Base-by-base conservation (phyloP, 306 rosid species). In the Macrotyloma uniflorum region DNA sequence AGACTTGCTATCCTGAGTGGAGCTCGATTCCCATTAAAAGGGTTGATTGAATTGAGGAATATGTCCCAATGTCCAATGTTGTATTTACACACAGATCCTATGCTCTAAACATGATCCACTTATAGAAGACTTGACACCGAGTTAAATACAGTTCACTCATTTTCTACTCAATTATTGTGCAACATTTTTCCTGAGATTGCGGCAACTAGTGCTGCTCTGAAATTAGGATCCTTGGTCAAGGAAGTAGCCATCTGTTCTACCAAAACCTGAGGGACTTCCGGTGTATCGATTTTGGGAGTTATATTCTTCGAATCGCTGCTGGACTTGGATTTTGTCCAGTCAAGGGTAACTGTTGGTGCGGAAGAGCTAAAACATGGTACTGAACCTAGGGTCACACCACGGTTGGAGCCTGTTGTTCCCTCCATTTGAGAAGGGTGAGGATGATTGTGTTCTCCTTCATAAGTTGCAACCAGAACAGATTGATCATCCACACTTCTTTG, bases 361-460 rank as follows among this genome's bases (percentile, higher is more conserved):
- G 90, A 79, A 38, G 93, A 64, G 75, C 67, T 76, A 2, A 57
- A 59, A 42, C 76, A 35, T 2, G 89, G 86, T 18, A 79, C 89
- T 20, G 91, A 32, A 68, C 68, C 82, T 14, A 80, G 9, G 38
- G 80, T 71, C 79, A 80, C 5, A 38, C 81, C 3, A 30, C 88
- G 89, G 72, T 67, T 83, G 49, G 90, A 50, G 61, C 86, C 86
- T 4, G 90, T 72, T 45, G 90, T 80, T 35, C 88, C 77, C 40
- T 93, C 97, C 22, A 79, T 63, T 36, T 84, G 96, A 75, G 89
- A 75, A 54, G 90, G 85, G n/a, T 61, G 82, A 8, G 97, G 87
- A 84, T 96, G 99, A 83, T 91, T 96, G 75, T 96, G 99, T 71
- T 96, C 97, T 10, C 99, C 99, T 90, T 96, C 98, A 71, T 96